Percentiles rank a stretch among this genome's conserved stretches.
Conservation (phyloP, 768 basidiomycete genomes). For the Galerina marginata region DNA sequence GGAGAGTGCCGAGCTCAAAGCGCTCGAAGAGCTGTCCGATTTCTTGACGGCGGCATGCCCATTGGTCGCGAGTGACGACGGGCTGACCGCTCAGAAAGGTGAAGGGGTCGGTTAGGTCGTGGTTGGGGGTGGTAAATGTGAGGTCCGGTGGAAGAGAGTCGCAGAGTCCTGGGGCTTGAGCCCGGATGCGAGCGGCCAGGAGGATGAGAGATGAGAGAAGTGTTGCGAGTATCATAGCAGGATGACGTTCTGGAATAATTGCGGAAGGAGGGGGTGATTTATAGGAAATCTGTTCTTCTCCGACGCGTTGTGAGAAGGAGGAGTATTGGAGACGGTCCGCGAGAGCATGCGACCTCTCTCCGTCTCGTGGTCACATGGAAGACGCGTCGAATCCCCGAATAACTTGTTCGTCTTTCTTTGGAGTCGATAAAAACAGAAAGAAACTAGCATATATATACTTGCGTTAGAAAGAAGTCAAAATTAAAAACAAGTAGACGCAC, state of each 20-base stretch:
- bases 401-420: no score
- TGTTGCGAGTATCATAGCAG: slow-evolving; percentile 13
- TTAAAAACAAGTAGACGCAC: no score
- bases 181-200: slow-evolving; percentile 8
- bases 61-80: slow-evolving; percentile 46
- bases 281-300: neutral
- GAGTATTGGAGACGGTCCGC: neutral
- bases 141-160: slow-evolving; percentile 30
- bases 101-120: slow-evolving; percentile 57
- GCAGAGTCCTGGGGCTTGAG: slow-evolving; percentile 23
- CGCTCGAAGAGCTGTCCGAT: slow-evolving; percentile 52
- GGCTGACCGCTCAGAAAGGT: slow-evolving; percentile 44
- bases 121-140: slow-evolving; percentile 33
- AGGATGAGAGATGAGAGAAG: slow-evolving; percentile 9
- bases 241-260: neutral
- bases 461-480: no score
- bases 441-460: no score
- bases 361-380: no score
- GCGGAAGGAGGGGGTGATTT: neutral
- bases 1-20: slow-evolving; percentile 53
- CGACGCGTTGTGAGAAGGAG: neutral
- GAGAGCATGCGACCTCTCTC: no score
- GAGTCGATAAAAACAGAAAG: no score
- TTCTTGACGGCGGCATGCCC: slow-evolving; percentile 54
- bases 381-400: no score